Evolutionary conservation across 805 yeast genomes (phyloP), one percentile per base, ranked within the genome.

Genomic region (Brettanomyces nanus): DNA sequence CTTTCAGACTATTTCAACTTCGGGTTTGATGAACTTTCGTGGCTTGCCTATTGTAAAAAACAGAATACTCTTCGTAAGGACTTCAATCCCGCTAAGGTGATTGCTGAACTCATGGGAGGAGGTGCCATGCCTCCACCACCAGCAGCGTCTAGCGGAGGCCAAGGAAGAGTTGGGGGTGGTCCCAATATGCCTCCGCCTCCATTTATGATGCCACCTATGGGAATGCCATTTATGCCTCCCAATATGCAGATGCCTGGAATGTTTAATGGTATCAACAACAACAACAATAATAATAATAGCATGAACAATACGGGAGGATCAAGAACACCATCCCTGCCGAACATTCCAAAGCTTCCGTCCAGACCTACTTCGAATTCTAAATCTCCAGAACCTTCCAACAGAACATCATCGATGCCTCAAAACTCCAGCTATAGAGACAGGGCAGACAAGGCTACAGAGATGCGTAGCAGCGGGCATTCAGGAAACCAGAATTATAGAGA

Each of bases 21-120:
- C 53, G 98, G 98, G 2, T 92, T 92, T 55, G 95, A 92, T 56
- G 99, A 92, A 63, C 73, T 84, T 47, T 83, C 97, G 13, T 92
- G 99, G 99, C 77, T 83, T 38, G 86, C 89, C 19, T 92, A 92
- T 61, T 79, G 95, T 48, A 69, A 79, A 30, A 86, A 85, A 57
- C 96, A 89, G 54, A 95, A 89, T 57, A 79, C 77, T 47, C 52
- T 81, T 35, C 71, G 92, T 39, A 79, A 80, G 5, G 89, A 83
- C 43, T 89, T 77, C 62, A 83, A 85, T 43, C 92, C 95, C 3
- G 84, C 80, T 40, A 86, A 83, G 52, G 65, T 85, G 17, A 73
- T 85, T 71, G 77, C 76, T 54, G 76, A 75, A 48, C 63, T 75
- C 55, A 71, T 71, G 70, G 26, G 21, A 9, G 65, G 66, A 15